Base-by-base conservation (phyloP, 768 basidiomycete genomes). In the Kockovaella imperatae region DNA sequence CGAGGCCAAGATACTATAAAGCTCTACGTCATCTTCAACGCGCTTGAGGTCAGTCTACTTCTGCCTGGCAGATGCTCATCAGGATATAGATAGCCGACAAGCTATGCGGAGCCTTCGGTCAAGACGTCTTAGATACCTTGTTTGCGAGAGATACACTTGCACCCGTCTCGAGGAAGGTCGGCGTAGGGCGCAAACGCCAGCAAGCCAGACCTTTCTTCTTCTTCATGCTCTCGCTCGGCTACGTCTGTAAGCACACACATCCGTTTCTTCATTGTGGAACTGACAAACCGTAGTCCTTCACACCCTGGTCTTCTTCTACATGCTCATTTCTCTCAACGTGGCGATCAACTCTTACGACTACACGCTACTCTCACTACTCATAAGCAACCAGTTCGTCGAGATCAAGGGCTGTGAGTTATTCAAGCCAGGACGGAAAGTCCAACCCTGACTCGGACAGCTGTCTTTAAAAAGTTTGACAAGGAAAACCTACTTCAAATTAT, bases 381-480 rank as follows among this genome's bases (percentile, higher is more conserved):
- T 99, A 36, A 95, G 89, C 36, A 99, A 97, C 65, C 95, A 99
- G 70, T 97, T 99, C 62, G 93, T 97, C 28, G 95, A 99, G 73
- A 97, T 97, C 72, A 99, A 99, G 73, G 91, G 93, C 28, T 89
- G 87, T 67, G 32, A 54, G 70, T 64, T 6, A 25, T 15, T 26
- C n/a, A 21, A 20, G n/a, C 18, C 40, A 30, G n/a, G 23, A 8
- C 14, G 3, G 15, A 6, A 4, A n/a, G 38, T 25, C 13, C 20
- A 29, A 6, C n/a, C 39, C 24, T 43, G 26, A 42, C 25, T 24
- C 29, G 4, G 15, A 5, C 25, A 72, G 70, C 71, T 35, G 95
- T 99, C 1, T 99, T 99, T 80, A 99, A 97, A 73, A 96, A 85
- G 68, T 97, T 99, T 61, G 95, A 97, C 68, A 99, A 96, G 68